A percentile compares a stretch with the other conserved stretches of the same genome.
phyloP scores from a whole-genome alignment of 2,329 filamentous ascomycete species.

The Aspergillus tubingensis region DNA sequence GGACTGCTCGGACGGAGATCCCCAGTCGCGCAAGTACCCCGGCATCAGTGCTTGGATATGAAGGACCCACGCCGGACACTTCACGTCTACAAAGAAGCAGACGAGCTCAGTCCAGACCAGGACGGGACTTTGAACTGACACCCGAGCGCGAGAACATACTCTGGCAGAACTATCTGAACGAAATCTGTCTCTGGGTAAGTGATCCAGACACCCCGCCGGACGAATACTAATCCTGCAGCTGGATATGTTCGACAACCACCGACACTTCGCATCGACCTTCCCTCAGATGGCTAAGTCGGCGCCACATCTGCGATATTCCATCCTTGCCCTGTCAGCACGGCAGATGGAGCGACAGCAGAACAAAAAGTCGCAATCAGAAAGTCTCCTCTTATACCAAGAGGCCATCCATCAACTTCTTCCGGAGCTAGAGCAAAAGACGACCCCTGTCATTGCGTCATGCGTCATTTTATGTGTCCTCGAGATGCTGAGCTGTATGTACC shows the following conservation, averaged over 20 bases:
- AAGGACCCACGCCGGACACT: not conserved
- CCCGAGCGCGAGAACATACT: constrained; percentile 33
- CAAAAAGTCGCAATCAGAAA: constrained; percentile 44
- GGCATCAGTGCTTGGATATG: constrained; percentile 13
- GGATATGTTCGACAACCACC: constrained; percentile 56
- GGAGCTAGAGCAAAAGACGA: constrained; percentile 49
- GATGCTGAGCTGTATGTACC: constrained; percentile 49
- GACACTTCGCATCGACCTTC: constrained; percentile 52
- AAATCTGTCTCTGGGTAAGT: constrained; percentile 34
- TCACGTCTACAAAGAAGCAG: no score
- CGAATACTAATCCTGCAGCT: constrained; percentile 34
- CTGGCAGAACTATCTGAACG: constrained; percentile 36
- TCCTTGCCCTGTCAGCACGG: constrained; percentile 55
- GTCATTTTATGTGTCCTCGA: constrained; percentile 57
- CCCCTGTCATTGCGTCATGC: constrained; percentile 54
- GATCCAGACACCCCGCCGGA: not conserved
- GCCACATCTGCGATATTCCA: constrained; percentile 51
- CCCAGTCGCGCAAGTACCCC: constrained; percentile 37
- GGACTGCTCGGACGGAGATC: constrained; percentile 45
- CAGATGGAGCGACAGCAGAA: constrained; percentile 53
- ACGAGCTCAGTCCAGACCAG: constrained; percentile 14
- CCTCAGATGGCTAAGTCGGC: constrained; percentile 50
- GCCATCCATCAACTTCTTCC: constrained; percentile 54
- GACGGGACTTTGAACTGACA: constrained; percentile 29
- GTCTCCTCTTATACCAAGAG: constrained; percentile 53